Percentiles rank a stretch among this genome's conserved stretches.
Conservation (phyloP, 768 basidiomycete genomes). For the Gloeopeniophorella convolvens region DNA sequence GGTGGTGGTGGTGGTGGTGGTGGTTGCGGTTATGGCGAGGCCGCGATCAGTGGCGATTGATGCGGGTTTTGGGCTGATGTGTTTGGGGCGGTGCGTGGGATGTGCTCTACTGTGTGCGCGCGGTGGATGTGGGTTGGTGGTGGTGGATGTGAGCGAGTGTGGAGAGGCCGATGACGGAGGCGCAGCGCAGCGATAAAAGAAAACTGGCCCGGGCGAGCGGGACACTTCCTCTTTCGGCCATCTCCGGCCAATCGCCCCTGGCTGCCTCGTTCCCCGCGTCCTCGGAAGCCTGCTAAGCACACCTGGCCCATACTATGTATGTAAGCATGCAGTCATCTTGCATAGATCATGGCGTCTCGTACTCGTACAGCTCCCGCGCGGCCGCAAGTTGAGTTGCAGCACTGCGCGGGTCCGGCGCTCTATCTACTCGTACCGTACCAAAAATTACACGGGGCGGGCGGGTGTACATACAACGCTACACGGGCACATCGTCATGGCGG, state of each 20-base stretch:
- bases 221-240: constrained; percentile 1
- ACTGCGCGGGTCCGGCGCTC: constrained; percentile 10
- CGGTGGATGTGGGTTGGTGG: not conserved
- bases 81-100: too few species aligned
- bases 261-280: too few species aligned
- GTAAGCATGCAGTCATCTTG: too few species aligned
- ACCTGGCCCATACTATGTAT: too few species aligned
- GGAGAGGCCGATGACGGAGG: too few species aligned
- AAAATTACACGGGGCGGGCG: not conserved
- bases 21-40: not conserved
- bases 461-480: constrained; percentile 4
- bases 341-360: not conserved
- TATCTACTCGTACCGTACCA: constrained; percentile 12
- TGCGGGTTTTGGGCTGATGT: too few species aligned
- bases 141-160: not conserved
- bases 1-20: not conserved
- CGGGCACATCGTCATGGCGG: constrained; percentile 3
- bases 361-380: constrained; percentile 13
- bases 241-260: not conserved
- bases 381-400: constrained; percentile 32
- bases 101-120: too few species aligned
- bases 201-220: too few species aligned
- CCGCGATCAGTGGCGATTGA: not conserved
- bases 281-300: too few species aligned
- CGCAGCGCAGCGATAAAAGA: too few species aligned